Evolutionary conservation across 495 filamentous ascomycete genomes (phyloP), one percentile per base, ranked within the genome.

Genomic region (Penicillium paxilli): DNA sequence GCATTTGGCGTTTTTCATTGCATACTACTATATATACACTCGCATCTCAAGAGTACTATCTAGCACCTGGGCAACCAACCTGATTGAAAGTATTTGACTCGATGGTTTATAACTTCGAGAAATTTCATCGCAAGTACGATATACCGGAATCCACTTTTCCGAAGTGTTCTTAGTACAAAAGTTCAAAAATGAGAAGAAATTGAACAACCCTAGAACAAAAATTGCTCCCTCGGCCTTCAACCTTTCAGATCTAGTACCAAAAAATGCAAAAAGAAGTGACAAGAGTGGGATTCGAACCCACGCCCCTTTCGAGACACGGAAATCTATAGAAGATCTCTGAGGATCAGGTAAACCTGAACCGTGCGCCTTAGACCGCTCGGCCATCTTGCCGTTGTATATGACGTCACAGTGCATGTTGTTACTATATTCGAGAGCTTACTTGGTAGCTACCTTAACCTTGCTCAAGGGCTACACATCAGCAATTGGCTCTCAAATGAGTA

Each of bases 251-350:
- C n/a, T 32, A 16, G 17, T 16, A 3, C 17, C 35, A 8, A 21
- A n/a, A 9, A 2, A 8, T 0, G 17, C n/a, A 40, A 40, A 40
- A 40, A 40, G 0, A 38, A 14, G 55, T 70, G 67, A 68, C 58
- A 68, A 69, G 65, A 66, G 67, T 64, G 66, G 58, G 67, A 69
- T 70, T 70, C 57, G 66, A 70, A 69, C 67, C 57, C 67, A 66
- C 66, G 67, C 66, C 66, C 59, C 59, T 49, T 49, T 44, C 59
- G 59, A 58, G 59, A 62, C 52, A 55, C 55, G 59, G 59, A 62
- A 55, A 33, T 55, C 24, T 62, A 11, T 10, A 42, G n/a, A 16
- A 23, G 40, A 42, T 23, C 20, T 42, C 40, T 22, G 20, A 42
- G 56, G 59, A 57, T 52, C 50, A 64, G 61, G 61, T 64, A 19